Base-by-base conservation (phyloP, 2,329 filamentous ascomycete species). In the Parafenestella ontariensis region DNA sequence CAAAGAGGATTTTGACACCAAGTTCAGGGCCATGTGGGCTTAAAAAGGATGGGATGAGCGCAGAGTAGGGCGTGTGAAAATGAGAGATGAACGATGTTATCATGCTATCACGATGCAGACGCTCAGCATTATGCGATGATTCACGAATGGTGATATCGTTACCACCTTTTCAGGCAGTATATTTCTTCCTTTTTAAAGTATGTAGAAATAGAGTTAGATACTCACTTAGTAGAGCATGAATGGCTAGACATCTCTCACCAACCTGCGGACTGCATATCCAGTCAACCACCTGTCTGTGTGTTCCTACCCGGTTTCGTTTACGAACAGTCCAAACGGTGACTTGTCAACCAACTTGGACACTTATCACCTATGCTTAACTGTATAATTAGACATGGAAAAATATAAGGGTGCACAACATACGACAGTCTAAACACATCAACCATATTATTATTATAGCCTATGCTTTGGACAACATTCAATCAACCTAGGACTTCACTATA, bases 11-110 rank as follows among this genome's bases (percentile, higher is more conserved):
- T 90, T 89, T 70, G 83, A 88, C 59, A 78, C 79, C 40, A 90
- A 88, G 76, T 89, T 90, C 73, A 79, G 69, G 66, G 82, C 82
- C 64, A 82, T 83, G 65, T 87, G 85, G 83, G 83, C 85, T 69
- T 88, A 70, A 29, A 29, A 5, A n/a, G n/a, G 8, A 26, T 17
- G 21, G 3, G 11, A 21, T 26, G 20, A n/a, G 15, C 15, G 11
- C 24, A n/a, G 20, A 13, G 4, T 5, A 3, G 4, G 31, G 31
- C 26, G 29, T 34, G 1, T 34, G 15, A n/a, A 17, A 34, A 2
- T 15, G 31, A 6, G 31, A 34, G 31, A 34, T 17, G 31, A n/a
- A 15, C 31, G 13, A 34, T 34, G 31, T n/a, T 3, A 13, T 34
- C 5, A 34, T 34, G 31, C 8, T 26, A 34, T 34, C 31, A 34